Percentiles rank a stretch among this genome's conserved stretches.
phyloP scores from a whole-genome alignment of 2,329 filamentous ascomycete species.

The Hymenoscyphus salicellus region DNA sequence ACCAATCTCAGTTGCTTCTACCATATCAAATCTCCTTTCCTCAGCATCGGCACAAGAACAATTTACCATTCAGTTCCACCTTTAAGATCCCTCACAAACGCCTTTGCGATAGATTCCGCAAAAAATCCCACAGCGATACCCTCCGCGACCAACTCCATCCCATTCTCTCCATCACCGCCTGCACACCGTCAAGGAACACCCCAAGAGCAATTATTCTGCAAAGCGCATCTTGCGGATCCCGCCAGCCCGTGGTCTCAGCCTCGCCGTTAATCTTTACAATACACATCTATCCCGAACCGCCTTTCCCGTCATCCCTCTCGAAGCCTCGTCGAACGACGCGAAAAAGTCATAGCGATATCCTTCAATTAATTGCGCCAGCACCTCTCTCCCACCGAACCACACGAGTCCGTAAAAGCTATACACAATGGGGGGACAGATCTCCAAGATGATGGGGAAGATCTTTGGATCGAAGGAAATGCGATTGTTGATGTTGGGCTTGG shows the following conservation, averaged over 20 bases:
- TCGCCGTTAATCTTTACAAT: neutral
- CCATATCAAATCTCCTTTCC: slow-evolving; percentile 1
- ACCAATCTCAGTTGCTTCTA: neutral
- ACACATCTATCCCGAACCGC: neutral
- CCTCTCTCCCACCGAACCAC: neutral
- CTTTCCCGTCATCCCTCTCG: neutral
- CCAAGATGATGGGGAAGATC: slow-evolving; percentile 92
- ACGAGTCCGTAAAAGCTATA: slow-evolving; percentile 19
- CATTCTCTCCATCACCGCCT: neutral
- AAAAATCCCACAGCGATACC: neutral
- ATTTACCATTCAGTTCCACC: neutral
- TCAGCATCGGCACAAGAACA: neutral
- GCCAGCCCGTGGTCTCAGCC: slow-evolving; percentile 2
- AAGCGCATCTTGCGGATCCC: neutral
- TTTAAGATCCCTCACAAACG: neutral
- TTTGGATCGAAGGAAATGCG: slow-evolving; percentile 99
- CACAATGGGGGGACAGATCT: slow-evolving; percentile 92
- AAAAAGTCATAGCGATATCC: neutral
- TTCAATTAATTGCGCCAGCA: neutral
- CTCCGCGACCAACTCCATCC: neutral
- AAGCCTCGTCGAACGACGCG: neutral
- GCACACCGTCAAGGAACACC: neutral
- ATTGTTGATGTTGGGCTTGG: slow-evolving; percentile 99
- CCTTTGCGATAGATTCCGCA: neutral
- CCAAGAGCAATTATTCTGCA: slow-evolving; percentile 1